These are phyloP conservation scores for Takashimella tepidaria DNA, from an alignment of 1,284 basidiomycete species.

Conservation along the genomic window DNA sequence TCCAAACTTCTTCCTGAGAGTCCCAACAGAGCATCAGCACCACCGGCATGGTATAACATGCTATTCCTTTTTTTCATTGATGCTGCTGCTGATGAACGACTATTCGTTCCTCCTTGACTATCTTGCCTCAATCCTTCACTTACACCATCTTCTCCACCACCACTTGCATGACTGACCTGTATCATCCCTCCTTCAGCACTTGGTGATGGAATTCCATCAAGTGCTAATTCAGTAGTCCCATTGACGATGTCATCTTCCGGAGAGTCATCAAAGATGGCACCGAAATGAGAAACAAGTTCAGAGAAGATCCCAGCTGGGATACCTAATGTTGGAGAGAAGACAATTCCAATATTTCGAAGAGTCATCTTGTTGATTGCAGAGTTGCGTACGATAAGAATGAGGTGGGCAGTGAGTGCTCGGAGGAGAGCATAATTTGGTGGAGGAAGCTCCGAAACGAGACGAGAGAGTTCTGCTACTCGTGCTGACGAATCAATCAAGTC, in stretches of 20 bases:
- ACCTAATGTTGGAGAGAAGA: constrained; percentile 90
- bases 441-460: constrained; percentile 79
- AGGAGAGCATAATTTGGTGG: constrained; percentile 90
- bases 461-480: constrained; percentile 77
- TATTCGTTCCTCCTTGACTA: no score
- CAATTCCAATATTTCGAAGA: constrained; percentile 96
- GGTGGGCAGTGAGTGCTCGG: constrained; percentile 87
- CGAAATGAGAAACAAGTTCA: constrained; percentile 85
- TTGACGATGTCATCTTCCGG: background rate
- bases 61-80: constrained; percentile 43
- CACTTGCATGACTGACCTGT: background rate
- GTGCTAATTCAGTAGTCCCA: no score
- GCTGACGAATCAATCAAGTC: constrained; percentile 85
- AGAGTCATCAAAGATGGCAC: constrained; percentile 70
- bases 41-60: constrained; percentile 44
- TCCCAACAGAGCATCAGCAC: constrained; percentile 42
- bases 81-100: background rate
- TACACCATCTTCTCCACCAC: background rate
- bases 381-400: constrained; percentile 92
- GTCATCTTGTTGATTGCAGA: constrained; percentile 95
- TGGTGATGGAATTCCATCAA: background rate
- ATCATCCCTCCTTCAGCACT: constrained; percentile 35
- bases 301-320: constrained; percentile 93
- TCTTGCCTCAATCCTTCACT: background rate
- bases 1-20: constrained; percentile 40